Conservation (phyloP, 148 eudicot species). For the Fagopyrum homotropicum region DNA sequence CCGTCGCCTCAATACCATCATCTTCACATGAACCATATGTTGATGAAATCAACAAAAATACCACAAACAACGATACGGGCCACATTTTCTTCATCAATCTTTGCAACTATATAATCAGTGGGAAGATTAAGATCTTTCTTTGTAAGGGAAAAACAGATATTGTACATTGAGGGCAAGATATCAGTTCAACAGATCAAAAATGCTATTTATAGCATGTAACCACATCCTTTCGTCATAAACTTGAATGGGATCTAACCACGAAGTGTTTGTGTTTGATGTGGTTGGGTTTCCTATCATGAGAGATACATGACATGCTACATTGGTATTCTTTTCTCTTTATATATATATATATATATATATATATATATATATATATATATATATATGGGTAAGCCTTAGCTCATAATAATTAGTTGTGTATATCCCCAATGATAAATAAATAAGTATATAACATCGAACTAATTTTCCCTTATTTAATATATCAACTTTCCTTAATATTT, state of each 20-base stretch:
- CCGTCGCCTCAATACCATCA: not conserved
- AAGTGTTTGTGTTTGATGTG: not conserved
- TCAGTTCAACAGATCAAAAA: not conserved
- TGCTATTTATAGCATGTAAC: constrained; percentile 1
- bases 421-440: too few relatives aligned
- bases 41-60: not conserved
- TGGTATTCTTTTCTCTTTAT: not conserved
- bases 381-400: too few relatives aligned
- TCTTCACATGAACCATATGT: not conserved
- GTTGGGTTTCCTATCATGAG: not conserved
- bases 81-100: not conserved
- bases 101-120: not conserved
- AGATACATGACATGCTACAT: not conserved
- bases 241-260: not conserved
- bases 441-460: too few relatives aligned
- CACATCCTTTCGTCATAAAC: not conserved
- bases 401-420: too few relatives aligned
- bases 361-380: too few relatives aligned
- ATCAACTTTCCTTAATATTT: too few relatives aligned
- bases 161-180: not conserved
- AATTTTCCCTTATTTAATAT: too few relatives aligned
- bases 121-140: not conserved
- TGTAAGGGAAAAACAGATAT: not conserved
- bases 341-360: too few relatives aligned
- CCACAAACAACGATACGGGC: not conserved